Conservation (phyloP, 129 eudicot species). For the Erigeron canadensis region DNA sequence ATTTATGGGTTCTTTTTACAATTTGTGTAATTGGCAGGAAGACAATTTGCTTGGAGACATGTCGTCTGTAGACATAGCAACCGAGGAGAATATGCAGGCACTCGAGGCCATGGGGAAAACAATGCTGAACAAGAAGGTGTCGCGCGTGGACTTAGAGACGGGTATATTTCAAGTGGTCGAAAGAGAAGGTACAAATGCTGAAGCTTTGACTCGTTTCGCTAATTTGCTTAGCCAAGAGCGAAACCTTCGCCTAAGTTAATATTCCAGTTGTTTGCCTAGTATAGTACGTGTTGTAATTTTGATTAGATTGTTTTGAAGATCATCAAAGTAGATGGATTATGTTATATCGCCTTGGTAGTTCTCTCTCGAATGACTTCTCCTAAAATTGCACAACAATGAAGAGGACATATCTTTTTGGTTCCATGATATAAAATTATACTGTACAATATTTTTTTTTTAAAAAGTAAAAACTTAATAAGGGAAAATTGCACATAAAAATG, state of each 20-base stretch:
- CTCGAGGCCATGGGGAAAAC: slow-evolving; percentile 47
- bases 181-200: slow-evolving; percentile 70
- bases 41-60: slow-evolving; percentile 61
- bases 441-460: no score
- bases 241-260: slow-evolving; percentile 25
- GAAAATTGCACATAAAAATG: no score
- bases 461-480: no score
- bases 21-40: slow-evolving; percentile 33
- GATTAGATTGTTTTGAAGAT: slow-evolving; percentile 15
- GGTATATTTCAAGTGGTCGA: slow-evolving; percentile 50
- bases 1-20: no score
- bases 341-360: no score
- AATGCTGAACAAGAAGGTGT: slow-evolving; percentile 50
- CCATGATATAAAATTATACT: no score
- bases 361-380: no score
- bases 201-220: slow-evolving; percentile 63
- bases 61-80: slow-evolving; percentile 55
- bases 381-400: no score
- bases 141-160: slow-evolving; percentile 68
- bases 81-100: slow-evolving; percentile 45
- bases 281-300: background rate
- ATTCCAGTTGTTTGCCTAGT: slow-evolving; percentile 1
- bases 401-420: no score
- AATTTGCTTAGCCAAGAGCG: slow-evolving; percentile 53
- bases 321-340: background rate